Conservation (phyloP, 2,329 filamentous ascomycete species). For the Phoma sp. region DNA sequence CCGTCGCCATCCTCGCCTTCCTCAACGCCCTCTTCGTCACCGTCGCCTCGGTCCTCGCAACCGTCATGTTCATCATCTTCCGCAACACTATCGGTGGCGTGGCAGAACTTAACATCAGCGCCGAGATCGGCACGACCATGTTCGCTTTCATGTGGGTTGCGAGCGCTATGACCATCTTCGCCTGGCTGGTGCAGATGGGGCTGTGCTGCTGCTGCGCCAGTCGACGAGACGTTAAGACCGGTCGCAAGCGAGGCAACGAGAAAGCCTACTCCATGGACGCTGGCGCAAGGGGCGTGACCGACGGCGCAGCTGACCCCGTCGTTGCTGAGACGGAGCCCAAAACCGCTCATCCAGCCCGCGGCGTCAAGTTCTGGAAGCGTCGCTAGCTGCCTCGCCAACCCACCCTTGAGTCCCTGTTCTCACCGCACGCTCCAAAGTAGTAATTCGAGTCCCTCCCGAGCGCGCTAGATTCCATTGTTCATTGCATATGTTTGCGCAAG, state of each 20-base stretch:
- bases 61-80: constrained; percentile 84
- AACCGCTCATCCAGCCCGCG: constrained; percentile 5
- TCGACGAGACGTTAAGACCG: constrained; percentile 59
- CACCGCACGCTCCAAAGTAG: background rate
- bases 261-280: constrained; percentile 39
- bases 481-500: constrained; percentile 11
- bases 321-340: constrained; percentile 3
- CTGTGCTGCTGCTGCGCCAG: constrained; percentile 79
- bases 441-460: background rate
- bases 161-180: constrained; percentile 68
- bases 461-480: constrained; percentile 3
- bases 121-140: constrained; percentile 74
- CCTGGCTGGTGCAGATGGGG: constrained; percentile 73
- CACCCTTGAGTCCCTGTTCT: background rate
- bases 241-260: constrained; percentile 53
- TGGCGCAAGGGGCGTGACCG: constrained; percentile 1
- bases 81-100: constrained; percentile 74
- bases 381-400: constrained; percentile 8
- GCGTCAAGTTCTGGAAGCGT: constrained; percentile 20
- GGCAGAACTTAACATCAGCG: constrained; percentile 76
- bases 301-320: constrained; percentile 4
- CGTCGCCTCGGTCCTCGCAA: constrained; percentile 76
- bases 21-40: constrained; percentile 71
- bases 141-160: constrained; percentile 91
- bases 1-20: constrained; percentile 72